phyloP scores from a whole-genome alignment of 73 alveolate species.

The Symbiodinium natans region DNA sequence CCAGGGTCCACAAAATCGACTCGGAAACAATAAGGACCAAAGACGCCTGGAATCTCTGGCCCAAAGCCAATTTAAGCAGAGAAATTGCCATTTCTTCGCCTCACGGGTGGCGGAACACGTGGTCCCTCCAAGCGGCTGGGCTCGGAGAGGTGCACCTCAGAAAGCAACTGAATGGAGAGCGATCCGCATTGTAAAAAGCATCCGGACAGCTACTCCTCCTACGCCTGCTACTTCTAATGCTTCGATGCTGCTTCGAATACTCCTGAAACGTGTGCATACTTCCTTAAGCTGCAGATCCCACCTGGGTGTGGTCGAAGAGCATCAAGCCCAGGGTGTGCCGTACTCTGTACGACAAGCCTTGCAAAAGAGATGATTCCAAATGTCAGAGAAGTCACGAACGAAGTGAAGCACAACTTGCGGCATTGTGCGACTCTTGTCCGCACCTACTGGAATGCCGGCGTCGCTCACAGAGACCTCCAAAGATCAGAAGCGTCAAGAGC shows the following conservation, averaged over 20 bases:
- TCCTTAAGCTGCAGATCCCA: not conserved
- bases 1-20: not conserved
- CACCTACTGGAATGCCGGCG: conserved; percentile 83
- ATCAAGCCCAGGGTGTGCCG: conserved; percentile 78
- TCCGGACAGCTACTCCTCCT: too few relatives aligned
- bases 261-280: too few relatives aligned
- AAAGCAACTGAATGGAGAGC: not conserved
- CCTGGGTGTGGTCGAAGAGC: conserved; percentile 90
- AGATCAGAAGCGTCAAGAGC: not conserved
- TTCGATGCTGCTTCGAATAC: too few relatives aligned
- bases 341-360: conserved; percentile 75
- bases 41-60: not conserved
- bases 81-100: too few relatives aligned
- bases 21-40: not conserved
- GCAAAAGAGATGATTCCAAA: too few relatives aligned
- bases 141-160: conserved; percentile 55
- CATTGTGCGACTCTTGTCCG: not conserved
- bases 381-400: not conserved
- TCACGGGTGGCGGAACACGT: conserved; percentile 59
- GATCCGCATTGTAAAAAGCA: not conserved
- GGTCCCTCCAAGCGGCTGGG: conserved; percentile 86
- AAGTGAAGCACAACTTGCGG: too few relatives aligned
- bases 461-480: conserved; percentile 57
- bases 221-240: too few relatives aligned
- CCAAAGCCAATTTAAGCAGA: too few relatives aligned